Percentiles rank a stretch among this genome's conserved stretches.
Evolutionary conservation across 2,329 filamentous ascomycete genomes (phyloP).

Genomic region (Aspergillus uvarum): DNA sequence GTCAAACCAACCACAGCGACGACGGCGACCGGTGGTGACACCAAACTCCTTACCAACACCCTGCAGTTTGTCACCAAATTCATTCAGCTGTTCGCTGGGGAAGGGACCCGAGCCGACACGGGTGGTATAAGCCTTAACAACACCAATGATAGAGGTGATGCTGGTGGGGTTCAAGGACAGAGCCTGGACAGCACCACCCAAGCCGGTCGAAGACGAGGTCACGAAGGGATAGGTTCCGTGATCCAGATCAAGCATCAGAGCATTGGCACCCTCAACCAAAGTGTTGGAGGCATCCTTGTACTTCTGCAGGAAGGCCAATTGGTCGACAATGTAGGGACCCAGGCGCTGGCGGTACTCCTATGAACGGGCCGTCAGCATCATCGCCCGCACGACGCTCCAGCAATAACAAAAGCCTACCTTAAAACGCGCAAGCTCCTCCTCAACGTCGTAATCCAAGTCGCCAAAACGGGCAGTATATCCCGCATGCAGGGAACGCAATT

Average conservation of each 20-base stretch:
- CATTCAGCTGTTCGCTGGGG: conserved; percentile 61
- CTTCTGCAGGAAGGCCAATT: conserved; percentile 54
- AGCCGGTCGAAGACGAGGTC: conserved; percentile 49
- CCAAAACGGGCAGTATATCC: conserved; percentile 60
- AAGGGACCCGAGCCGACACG: conserved; percentile 61
- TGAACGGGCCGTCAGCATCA: conserved; percentile 5
- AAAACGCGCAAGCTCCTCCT: conserved; percentile 59
- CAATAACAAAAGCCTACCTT: conserved; percentile 43
- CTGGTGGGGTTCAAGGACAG: conserved; percentile 58
- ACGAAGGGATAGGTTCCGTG: conserved; percentile 55
- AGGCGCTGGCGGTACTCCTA: conserved; percentile 41
- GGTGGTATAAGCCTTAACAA: conserved; percentile 66
- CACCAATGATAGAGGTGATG: conserved; percentile 60
- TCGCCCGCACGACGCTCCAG: not conserved
- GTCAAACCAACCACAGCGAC: conserved; percentile 66
- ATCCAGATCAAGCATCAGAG: conserved; percentile 60
- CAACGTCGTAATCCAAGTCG: conserved; percentile 58
- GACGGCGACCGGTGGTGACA: conserved; percentile 60
- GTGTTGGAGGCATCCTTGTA: conserved; percentile 57
- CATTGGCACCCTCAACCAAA: conserved; percentile 64
- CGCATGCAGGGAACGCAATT: conserved; percentile 53
- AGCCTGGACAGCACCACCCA: conserved; percentile 56
- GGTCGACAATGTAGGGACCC: conserved; percentile 42
- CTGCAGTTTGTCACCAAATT: conserved; percentile 58
- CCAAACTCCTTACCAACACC: conserved; percentile 55